A percentile compares a stretch with the other conserved stretches of the same genome.
These are phyloP conservation scores for Ustilago esculenta DNA, from an alignment of 1,284 basidiomycete genomes.

Conservation along the genomic window DNA sequence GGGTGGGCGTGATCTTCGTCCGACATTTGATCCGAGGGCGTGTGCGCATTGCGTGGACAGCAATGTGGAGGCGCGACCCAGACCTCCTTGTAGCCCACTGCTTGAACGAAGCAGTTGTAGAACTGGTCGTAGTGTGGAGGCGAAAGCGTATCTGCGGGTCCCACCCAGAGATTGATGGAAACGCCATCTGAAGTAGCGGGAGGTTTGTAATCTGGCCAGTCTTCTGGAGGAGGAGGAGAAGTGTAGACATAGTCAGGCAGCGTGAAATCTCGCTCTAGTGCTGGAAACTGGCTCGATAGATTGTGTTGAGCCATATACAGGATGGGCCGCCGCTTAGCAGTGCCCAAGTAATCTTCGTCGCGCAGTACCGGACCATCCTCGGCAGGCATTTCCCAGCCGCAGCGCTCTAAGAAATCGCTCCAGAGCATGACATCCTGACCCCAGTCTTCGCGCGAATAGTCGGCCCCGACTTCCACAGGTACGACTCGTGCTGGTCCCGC, in stretches of 20 bases:
- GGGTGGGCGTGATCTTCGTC: background rate
- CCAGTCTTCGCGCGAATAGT: conserved; percentile 86
- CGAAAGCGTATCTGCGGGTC: conserved; percentile 78
- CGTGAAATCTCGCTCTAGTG: conserved; percentile 77
- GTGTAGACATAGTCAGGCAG: conserved; percentile 89
- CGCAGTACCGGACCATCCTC: background rate
- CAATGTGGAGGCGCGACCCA: conserved; percentile 81
- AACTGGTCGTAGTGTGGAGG: conserved; percentile 97
- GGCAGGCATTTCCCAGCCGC: conserved; percentile 69
- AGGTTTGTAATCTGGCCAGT: conserved; percentile 72
- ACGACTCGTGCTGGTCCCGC: conserved; percentile 79
- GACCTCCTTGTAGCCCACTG: conserved; percentile 86
- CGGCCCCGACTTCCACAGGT: conserved; percentile 86
- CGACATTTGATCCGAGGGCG: background rate
- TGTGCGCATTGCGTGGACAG: background rate
- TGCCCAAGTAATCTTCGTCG: background rate
- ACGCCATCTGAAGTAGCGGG: conserved; percentile 75
- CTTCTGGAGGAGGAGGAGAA: conserved; percentile 67
- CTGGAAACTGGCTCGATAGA: conserved; percentile 84
- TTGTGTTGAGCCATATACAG: conserved; percentile 93
- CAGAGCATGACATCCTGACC: conserved; percentile 81
- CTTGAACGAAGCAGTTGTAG: conserved; percentile 89
- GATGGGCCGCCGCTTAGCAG: conserved; percentile 12
- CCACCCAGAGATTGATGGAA: conserved; percentile 87
- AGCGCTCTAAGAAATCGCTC: conserved; percentile 76